phyloP scores from a whole-genome alignment of 768 basidiomycete species.

The Boletus eberwhitei region DNA sequence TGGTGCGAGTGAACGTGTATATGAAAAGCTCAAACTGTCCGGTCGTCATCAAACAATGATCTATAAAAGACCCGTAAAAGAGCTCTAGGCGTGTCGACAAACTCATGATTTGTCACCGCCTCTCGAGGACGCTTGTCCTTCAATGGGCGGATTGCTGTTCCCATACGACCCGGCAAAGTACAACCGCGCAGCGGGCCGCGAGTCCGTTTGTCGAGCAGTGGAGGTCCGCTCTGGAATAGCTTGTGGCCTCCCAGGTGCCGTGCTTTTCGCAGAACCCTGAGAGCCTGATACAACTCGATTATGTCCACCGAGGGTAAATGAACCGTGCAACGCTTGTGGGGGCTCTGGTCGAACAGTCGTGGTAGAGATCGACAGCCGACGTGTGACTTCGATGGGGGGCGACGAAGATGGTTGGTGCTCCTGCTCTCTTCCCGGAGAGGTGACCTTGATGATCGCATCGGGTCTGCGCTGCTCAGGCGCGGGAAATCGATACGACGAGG shows the following conservation, averaged over 20 bases:
- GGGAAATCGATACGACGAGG: conserved; percentile 48
- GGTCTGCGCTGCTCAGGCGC: conserved; percentile 34
- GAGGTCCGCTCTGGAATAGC: conserved; percentile 18
- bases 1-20: conserved; percentile 6
- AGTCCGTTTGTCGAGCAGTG: conserved; percentile 18
- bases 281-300: conserved; percentile 15
- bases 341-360: conserved; percentile 41
- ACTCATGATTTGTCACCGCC: conserved; percentile 21
- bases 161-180: conserved; percentile 24
- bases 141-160: conserved; percentile 11
- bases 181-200: conserved; percentile 17
- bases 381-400: conserved; percentile 45
- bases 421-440: conserved; percentile 43
- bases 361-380: conserved; percentile 49
- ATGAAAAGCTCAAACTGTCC: conserved; percentile 12
- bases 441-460: conserved; percentile 35
- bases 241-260: conserved; percentile 20
- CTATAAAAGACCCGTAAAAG: neutral
- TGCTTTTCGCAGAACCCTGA: conserved; percentile 16
- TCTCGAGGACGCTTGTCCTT: conserved; percentile 14
- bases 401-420: conserved; percentile 39
- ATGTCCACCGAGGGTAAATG: conserved; percentile 21
- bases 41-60: conserved; percentile 6
- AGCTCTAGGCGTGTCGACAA: conserved; percentile 2
- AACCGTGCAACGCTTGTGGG: conserved; percentile 19